Base-by-base conservation (phyloP, 2,329 filamentous ascomycete genomes). In the Pleomassaria siparia region DNA sequence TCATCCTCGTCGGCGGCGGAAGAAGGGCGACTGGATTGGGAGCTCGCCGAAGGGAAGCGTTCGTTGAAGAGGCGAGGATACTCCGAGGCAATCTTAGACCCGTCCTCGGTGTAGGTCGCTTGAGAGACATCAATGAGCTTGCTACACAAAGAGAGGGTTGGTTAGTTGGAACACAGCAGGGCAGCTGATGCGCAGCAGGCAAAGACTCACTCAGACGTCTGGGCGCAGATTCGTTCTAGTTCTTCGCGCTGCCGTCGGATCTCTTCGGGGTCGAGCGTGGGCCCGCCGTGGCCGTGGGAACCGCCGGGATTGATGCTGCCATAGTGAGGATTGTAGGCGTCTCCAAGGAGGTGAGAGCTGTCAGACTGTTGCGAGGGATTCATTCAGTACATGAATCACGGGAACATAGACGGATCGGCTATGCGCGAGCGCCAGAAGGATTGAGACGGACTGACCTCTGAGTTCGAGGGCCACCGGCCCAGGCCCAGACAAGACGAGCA, bases 81-180 rank as follows among this genome's bases (percentile, higher is more conserved):
- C 50, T 74, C 72, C 48, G 63, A 64, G 41, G 55, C 48, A 49
- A 66, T 60, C 47, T 72, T 72, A 36, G 70, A 64, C 28, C 56
- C 55, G 42, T 72, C 63, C 28, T 72, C 64, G 33, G 70, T 62
- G 56, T 72, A 66, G 41, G 68, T 66, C 43, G 62, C 60, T 50
- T 77, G 74, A 43, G 73, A 69, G 53, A 77, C 74, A 58, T 77
- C 74, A 57, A 78, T 78, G 63, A 78, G 66, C 54, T 77, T 75
- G 61, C 76, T 78, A 51, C 20, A 35, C 48, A 54, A 65, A 62
- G 59, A 60, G 63, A 63, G 63, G 53, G 18, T 35, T 20, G 36
- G 44, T 40, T 20, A 46, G 26, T 37, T 11, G 13, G 21, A 29
- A 40, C 30, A 46, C 46, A 43, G 16, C 32, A 43, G 33, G 7